Conservation (phyloP, 1,284 basidiomycete genomes). For the Malassezia slooffiae region DNA sequence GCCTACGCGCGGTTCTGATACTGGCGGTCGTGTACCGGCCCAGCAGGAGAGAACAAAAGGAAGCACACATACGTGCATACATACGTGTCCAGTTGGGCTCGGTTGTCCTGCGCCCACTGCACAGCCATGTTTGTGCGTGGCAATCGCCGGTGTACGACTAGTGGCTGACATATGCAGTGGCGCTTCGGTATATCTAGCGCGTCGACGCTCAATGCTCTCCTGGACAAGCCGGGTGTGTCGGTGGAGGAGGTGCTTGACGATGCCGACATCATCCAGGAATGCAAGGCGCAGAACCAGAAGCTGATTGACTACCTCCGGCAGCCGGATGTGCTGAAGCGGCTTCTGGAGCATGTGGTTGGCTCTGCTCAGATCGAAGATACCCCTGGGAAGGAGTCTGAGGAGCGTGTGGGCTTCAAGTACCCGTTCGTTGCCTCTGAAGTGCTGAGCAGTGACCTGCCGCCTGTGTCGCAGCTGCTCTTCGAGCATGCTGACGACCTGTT, state of each 20-base stretch:
- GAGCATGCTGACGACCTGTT: slow-evolving; percentile 56
- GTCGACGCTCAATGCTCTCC: slow-evolving; percentile 37
- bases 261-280: slow-evolving; percentile 84
- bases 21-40: too few species aligned
- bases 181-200: slow-evolving; percentile 40
- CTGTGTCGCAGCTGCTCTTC: slow-evolving; percentile 79
- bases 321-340: slow-evolving; percentile 63
- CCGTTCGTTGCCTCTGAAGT: slow-evolving; percentile 91
- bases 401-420: slow-evolving; percentile 52
- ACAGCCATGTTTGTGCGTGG: slow-evolving; percentile 14
- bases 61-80: too few species aligned
- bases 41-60: too few species aligned
- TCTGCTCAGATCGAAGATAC: slow-evolving; percentile 67
- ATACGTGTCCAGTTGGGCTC: too few species aligned
- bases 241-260: slow-evolving; percentile 87
- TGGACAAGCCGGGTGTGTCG: slow-evolving; percentile 46
- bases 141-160: too few species aligned
- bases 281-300: slow-evolving; percentile 83
- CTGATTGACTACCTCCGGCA: slow-evolving; percentile 74
- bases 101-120: too few species aligned
- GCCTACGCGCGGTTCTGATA: too few species aligned
- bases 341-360: slow-evolving; percentile 73
- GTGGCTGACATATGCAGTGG: slow-evolving; percentile 22
- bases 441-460: slow-evolving; percentile 88
- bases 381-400: slow-evolving; percentile 36